Base-by-base conservation (phyloP, 192 early-diverging fungal genomes). In the Lobosporangium transversale region DNA sequence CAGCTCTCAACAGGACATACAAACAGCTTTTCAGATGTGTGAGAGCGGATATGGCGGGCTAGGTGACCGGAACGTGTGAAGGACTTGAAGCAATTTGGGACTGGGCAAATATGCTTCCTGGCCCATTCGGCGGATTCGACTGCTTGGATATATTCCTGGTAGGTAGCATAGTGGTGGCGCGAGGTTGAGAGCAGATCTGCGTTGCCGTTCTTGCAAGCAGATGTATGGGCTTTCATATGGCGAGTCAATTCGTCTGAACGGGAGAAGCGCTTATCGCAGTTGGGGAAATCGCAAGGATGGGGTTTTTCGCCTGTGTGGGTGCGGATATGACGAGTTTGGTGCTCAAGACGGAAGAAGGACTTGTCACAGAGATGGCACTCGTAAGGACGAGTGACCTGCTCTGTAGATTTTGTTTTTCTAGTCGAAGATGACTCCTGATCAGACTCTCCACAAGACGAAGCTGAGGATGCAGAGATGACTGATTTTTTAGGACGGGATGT, bases 281-380 rank as follows among this genome's bases (percentile, higher is more conserved):
- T 89, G 27, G 88, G 82, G 51, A 88, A 89, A 47, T 86, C 86
- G 80, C 94, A 95, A 17, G 82, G 79, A 71, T 93, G 89, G 17
- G 94, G 93, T 48, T 89, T 88, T 78, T 94, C 93, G 40, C 93
- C 93, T 0, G 93, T 94, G 63, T 94, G 93, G 9, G 91, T 92
- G 73, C 90, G 87, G 31, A 90, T 89, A 63, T 94, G 93, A 21
- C 90, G 86, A n/a, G 90, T 92, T 79, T 90, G 90, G 75, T 93
- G 92, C 74, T 92, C 92, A 10, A 91, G 81, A 42, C 92, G 89
- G 55, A 85, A 88, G 81, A 93, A 93, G n/a, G 86, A 86, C 71
- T 88, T 89, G 33, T 85, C 79, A 76, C 92, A 93, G 70, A 89
- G 87, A 9, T 86, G 88, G 71, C 92, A 93, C 62, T 88, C 82